phyloP scores from a whole-genome alignment of 2,329 filamentous ascomycete species.

The Tolypocladium guangdongense region DNA sequence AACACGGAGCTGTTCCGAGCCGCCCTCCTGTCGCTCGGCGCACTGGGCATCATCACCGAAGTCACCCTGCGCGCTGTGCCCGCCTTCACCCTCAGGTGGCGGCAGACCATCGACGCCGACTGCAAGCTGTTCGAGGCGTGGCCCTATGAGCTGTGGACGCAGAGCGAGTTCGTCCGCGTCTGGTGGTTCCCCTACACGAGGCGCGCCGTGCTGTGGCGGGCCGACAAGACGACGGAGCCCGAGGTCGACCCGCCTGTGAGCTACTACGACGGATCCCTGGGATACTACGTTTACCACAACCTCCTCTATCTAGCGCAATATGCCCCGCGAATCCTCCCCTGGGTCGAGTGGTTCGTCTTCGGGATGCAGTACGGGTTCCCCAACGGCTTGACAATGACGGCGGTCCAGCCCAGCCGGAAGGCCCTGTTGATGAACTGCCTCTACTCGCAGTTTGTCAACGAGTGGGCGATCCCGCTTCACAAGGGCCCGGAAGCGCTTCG shows the following conservation, averaged over 20 bases:
- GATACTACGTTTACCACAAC: constrained; percentile 87
- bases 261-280: constrained; percentile 74
- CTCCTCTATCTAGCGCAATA: constrained; percentile 72
- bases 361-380: constrained; percentile 94
- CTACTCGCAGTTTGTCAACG: constrained; percentile 97
- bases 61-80: constrained; percentile 75
- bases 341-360: constrained; percentile 93
- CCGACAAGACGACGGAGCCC: constrained; percentile 61
- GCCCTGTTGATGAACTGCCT: constrained; percentile 94
- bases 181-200: constrained; percentile 97
- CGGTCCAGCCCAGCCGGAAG: constrained; percentile 66
- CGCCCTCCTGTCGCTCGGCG: constrained; percentile 76
- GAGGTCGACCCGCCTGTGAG: constrained; percentile 47
- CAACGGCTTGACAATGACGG: constrained; percentile 55
- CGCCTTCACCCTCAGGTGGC: constrained; percentile 77
- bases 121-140: constrained; percentile 58
- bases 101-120: constrained; percentile 66
- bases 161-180: constrained; percentile 79
- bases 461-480: constrained; percentile 85
- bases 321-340: constrained; percentile 68
- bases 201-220: constrained; percentile 79
- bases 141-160: constrained; percentile 66
- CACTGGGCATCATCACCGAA: constrained; percentile 82
- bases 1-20: constrained; percentile 79
- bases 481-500: constrained; percentile 79